phyloP scores from a whole-genome alignment of 2,329 filamentous ascomycete species.

The Curvularia lunata region DNA sequence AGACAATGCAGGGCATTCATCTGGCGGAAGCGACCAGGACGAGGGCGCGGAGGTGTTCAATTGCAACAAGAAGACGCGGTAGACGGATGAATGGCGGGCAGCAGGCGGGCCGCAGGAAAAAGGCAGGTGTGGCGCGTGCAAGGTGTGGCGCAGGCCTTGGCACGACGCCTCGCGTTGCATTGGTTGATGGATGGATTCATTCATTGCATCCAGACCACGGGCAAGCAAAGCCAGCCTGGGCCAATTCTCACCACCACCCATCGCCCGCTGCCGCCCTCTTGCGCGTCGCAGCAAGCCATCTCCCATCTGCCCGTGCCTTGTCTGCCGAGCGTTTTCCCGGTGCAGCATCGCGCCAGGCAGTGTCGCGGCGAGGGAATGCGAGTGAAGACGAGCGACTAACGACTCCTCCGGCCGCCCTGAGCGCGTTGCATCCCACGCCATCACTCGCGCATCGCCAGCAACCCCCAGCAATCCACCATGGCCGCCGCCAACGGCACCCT shows the following conservation, averaged over 20 bases:
- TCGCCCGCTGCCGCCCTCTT: conserved; percentile 17
- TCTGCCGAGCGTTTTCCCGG: neutral
- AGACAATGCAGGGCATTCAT: conserved; percentile 48
- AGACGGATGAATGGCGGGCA: neutral
- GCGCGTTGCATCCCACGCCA: conserved; percentile 44
- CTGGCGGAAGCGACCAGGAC: conserved; percentile 23
- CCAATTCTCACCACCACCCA: conserved; percentile 24
- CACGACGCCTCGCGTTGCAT: conserved; percentile 25
- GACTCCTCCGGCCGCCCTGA: conserved; percentile 36
- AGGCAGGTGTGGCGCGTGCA: neutral
- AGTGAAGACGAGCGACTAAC: conserved; percentile 21
- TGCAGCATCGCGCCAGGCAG: conserved; percentile 2
- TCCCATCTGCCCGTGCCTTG: conserved; percentile 2
- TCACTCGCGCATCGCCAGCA: conserved; percentile 43
- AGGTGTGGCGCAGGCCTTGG: conserved; percentile 29
- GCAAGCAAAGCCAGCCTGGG: conserved; percentile 24
- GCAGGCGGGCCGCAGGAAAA: conserved; percentile 8
- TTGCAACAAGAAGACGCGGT: conserved; percentile 15
- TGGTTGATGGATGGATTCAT: conserved; percentile 11
- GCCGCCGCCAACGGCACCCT: conserved; percentile 47
- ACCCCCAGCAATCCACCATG: conserved; percentile 40
- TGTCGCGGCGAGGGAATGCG: conserved; percentile 19
- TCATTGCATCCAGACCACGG: conserved; percentile 28
- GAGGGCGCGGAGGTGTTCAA: conserved; percentile 22
- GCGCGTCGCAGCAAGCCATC: conserved; percentile 17